These are phyloP conservation scores for Funneliformis mosseae DNA, from an alignment of 192 early-diverging fungal genomes.

Conservation along the genomic window DNA sequence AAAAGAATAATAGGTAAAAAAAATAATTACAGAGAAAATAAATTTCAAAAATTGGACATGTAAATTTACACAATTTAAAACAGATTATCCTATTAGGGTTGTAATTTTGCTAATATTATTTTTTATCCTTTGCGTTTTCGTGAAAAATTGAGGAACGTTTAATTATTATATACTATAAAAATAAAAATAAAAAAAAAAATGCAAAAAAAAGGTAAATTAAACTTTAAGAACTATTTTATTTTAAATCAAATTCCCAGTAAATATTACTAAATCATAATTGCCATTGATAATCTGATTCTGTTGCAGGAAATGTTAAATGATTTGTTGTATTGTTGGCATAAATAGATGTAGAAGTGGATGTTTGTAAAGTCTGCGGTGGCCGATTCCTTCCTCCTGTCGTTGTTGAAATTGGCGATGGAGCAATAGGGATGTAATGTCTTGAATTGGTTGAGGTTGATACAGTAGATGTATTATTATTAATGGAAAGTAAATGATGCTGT, in stretches of 20 bases:
- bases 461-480: constrained; percentile 1
- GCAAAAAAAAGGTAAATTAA: neutral
- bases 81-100: neutral
- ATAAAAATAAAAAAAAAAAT: no score
- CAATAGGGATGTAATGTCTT: constrained; percentile 32
- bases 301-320: neutral
- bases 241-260: neutral
- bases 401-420: constrained; percentile 24
- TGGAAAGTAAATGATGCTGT: neutral
- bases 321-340: neutral
- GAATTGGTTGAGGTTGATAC: neutral
- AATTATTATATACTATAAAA: neutral
- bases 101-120: no score
- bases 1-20: neutral
- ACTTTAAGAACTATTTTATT: neutral
- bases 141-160: neutral
- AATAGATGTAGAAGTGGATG: neutral
- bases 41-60: neutral
- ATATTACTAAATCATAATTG: neutral
- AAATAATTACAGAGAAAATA: neutral
- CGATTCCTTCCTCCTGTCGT: neutral
- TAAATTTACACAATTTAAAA: neutral
- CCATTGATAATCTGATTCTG: neutral
- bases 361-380: neutral
- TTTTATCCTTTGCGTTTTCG: neutral